Evolutionary conservation across 345 rosid genomes (phyloP).

Genomic region (Balakata baccata): DNA sequence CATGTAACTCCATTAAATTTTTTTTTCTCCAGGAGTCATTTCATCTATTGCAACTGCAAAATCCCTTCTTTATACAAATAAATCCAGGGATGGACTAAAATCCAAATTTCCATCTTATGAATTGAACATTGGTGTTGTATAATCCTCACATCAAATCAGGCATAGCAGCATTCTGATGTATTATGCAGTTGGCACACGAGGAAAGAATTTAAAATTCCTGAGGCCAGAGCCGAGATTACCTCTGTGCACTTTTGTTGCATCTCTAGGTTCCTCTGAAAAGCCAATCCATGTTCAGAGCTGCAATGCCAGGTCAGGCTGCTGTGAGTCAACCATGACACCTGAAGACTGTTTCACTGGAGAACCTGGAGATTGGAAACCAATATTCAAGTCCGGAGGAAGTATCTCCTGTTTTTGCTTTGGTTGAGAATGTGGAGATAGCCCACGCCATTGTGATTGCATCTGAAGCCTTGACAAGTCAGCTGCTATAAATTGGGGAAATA

Average conservation of each 20-base stretch:
- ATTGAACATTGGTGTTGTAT: background rate
- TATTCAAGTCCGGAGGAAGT: conserved; percentile 83
- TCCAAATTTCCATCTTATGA: conserved; percentile 1
- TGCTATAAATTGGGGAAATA: conserved; percentile 50
- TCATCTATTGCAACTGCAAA: conserved; percentile 1
- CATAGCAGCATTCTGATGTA: conserved; percentile 11
- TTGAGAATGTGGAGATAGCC: conserved; percentile 48
- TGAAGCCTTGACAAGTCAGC: conserved; percentile 63
- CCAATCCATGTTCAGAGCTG: conserved; percentile 48
- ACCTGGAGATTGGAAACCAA: conserved; percentile 78
- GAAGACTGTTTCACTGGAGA: conserved; percentile 82
- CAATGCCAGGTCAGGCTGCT: conserved; percentile 92
- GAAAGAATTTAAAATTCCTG: background rate
- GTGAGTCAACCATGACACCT: conserved; percentile 66
- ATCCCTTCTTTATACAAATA: conserved; percentile 1
- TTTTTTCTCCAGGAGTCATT: background rate
- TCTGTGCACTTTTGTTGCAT: background rate
- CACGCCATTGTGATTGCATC: conserved; percentile 59
- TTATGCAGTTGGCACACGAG: background rate
- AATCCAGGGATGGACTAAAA: background rate
- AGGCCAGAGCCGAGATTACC: conserved; percentile 13
- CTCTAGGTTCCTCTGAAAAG: background rate
- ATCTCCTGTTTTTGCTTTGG: conserved; percentile 62
- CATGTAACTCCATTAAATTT: conserved; percentile 14
- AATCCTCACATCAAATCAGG: background rate